Evolutionary conservation across 768 basidiomycete species (phyloP).

Genomic region (Royoungia palumana): DNA sequence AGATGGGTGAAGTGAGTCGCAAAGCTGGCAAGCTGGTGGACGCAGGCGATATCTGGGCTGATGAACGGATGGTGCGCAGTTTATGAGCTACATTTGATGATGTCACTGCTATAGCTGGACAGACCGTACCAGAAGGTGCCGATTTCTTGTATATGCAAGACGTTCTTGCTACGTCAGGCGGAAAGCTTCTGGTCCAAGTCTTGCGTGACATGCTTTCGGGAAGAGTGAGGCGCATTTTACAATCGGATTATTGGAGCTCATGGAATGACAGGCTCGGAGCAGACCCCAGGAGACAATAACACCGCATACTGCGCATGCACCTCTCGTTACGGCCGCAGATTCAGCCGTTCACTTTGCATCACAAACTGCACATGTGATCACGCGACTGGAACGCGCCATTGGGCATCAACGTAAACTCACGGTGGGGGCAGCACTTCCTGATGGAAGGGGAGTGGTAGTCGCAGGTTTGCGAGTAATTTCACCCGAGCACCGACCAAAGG

Average conservation of each 20-base stretch:
- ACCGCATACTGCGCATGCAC: conserved; percentile 46
- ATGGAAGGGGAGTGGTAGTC: conserved; percentile 24
- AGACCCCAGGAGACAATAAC: conserved; percentile 41
- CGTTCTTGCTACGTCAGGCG: conserved; percentile 59
- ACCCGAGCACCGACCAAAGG: neutral
- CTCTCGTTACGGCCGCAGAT: conserved; percentile 26
- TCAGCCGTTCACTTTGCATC: conserved; percentile 16
- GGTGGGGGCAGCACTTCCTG: conserved; percentile 20
- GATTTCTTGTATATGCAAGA: conserved; percentile 58
- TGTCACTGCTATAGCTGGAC: neutral
- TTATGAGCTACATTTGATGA: neutral
- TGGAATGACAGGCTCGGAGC: conserved; percentile 42
- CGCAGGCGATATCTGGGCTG: conserved; percentile 67
- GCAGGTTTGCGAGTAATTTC: conserved; percentile 17
- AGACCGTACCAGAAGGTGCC: conserved; percentile 53
- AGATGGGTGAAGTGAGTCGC: conserved; percentile 57
- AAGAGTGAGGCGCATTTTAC: conserved; percentile 37
- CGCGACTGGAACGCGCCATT: conserved; percentile 25
- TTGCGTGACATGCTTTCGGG: conserved; percentile 60
- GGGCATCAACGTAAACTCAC: conserved; percentile 29
- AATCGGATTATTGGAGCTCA: neutral
- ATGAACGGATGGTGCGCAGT: conserved; percentile 49
- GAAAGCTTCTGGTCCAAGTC: conserved; percentile 65
- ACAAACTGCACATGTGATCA: conserved; percentile 18
- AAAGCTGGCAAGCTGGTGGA: conserved; percentile 64